Conservation (phyloP, 768 basidiomycete species). For the Lepiota brunneoincarnata region DNA sequence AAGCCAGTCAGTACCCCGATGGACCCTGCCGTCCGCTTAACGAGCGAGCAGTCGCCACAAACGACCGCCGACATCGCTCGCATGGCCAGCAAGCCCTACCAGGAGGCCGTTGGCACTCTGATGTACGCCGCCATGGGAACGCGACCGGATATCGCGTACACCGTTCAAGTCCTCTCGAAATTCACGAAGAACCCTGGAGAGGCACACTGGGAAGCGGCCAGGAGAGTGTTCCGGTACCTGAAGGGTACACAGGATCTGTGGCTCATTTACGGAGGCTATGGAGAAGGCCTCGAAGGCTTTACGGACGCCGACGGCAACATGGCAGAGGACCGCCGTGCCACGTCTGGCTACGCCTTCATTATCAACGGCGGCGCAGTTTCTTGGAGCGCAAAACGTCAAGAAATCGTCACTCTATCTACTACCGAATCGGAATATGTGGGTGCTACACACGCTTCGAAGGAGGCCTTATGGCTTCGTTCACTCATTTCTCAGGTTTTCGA, state of each 20-base stretch:
- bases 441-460: too few relatives aligned
- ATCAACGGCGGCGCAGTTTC: slow-evolving; percentile 24
- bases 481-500: slow-evolving; percentile 16
- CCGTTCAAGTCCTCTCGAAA: slow-evolving; percentile 29
- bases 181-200: slow-evolving; percentile 29
- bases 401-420: too few relatives aligned
- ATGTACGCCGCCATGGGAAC: slow-evolving; percentile 31
- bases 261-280: slow-evolving; percentile 16
- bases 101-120: slow-evolving; percentile 26
- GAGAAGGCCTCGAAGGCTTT: too few relatives aligned
- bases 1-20: too few relatives aligned
- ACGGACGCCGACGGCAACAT: slow-evolving; percentile 22
- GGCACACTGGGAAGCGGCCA: slow-evolving; percentile 37
- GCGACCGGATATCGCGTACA: slow-evolving; percentile 31
- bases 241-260: slow-evolving; percentile 17
- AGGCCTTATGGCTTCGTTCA: slow-evolving; percentile 17
- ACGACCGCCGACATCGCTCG: too few relatives aligned
- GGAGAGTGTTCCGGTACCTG: slow-evolving; percentile 37
- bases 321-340: slow-evolving; percentile 22
- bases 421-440: too few relatives aligned
- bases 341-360: slow-evolving; percentile 28
- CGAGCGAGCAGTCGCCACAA: too few relatives aligned
- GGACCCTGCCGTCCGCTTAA: too few relatives aligned
- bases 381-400: too few relatives aligned
- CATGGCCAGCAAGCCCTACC: slow-evolving; percentile 25